Conservation (phyloP, 257 asterid genomes). For the Fraxinus pennsylvanica region DNA sequence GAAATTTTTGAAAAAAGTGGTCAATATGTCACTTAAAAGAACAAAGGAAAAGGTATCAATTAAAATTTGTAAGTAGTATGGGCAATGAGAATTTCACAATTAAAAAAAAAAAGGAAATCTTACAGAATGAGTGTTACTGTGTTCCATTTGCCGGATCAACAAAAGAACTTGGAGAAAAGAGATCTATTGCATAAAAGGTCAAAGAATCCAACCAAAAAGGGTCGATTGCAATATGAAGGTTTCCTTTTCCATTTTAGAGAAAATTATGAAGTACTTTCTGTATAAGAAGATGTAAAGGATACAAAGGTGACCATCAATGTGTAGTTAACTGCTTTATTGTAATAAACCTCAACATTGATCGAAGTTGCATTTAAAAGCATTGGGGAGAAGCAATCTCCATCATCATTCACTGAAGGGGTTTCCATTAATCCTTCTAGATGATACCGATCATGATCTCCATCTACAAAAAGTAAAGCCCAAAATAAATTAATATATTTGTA, state of each 20-base stretch:
- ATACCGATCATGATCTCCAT: constrained; percentile 78
- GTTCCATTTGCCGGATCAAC: constrained; percentile 96
- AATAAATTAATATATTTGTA: constrained; percentile 14
- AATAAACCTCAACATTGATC: constrained; percentile 82
- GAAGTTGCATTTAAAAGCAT: constrained; percentile 90
- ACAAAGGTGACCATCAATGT: constrained; percentile 99
- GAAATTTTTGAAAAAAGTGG: constrained; percentile 18
- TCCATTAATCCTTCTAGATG: constrained; percentile 93
- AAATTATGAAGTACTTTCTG: constrained; percentile 6
- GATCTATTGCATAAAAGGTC: constrained; percentile 51
- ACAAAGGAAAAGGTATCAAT: constrained; percentile 9
- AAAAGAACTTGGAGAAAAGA: constrained; percentile 92
- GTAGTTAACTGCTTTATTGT: constrained; percentile 93
- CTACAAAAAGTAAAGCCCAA: constrained; percentile 38
- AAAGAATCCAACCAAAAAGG: constrained; percentile 50
- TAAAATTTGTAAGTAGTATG: constrained; percentile 5
- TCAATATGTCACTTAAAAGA: constrained; percentile 5
- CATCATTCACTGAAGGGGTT: constrained; percentile 96
- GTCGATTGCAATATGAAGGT: constrained; percentile 17
- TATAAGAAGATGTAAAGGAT: constrained; percentile 55
- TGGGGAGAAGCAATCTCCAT: constrained; percentile 92
- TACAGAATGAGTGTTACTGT: constrained; percentile 96
- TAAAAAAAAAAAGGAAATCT: constrained; percentile 23
- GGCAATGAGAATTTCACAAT: constrained; percentile 7
- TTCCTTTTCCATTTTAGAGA: constrained; percentile 2